Evolutionary conservation across 2,329 filamentous ascomycete species (phyloP), one percentile per base, ranked within the genome.

Genomic region (Parafenestella ontariensis): DNA sequence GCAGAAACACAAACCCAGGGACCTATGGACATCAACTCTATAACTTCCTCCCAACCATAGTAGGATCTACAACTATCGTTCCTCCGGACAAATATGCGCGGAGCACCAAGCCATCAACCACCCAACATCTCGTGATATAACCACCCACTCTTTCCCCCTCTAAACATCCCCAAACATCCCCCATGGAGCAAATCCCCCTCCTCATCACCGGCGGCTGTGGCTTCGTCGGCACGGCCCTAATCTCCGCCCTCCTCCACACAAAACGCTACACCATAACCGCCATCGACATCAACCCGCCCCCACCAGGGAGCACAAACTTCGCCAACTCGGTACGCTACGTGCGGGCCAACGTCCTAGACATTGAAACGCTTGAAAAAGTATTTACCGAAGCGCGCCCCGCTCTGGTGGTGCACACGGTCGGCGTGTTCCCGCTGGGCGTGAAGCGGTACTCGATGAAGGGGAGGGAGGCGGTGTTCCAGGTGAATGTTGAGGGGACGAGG

Each of bases 321-420:
- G 52, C 61, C 10, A 52, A 64, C n/a, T 46, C 47, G 26, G 69
- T 72, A 21, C 71, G 50, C 8, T 79, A 76, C 55, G 58, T 77
- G 2, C 67, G 74, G 42, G 76, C 67, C 54, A 77, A 81, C 46
- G 69, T 82, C n/a, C 70, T 77, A 1, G 68, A 75, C 11, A 34
- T 52, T 0, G 59, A 64, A 1, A 71, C 71, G 11, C 72, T 81
- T 0, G 51, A 61, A 9, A 64, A 65, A 1, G 74, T 76, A 1
- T 87, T 98, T 66, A 76, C 82, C 28, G 80, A 86, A 59, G 82
- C 87, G 49, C 85, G 84, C 66, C 93, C 94, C 18, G 87, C 92
- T 71, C 85, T 96, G 13, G 91, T 99, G 46, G 89, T 98, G 69
- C 94, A 99, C 77, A 96, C 93, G 2, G 95, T 94, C 18, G 84